A percentile compares a stretch with the other conserved stretches of the same genome.
Conservation (phyloP, 2,329 filamentous ascomycete genomes). For the Aspergillus persii region DNA sequence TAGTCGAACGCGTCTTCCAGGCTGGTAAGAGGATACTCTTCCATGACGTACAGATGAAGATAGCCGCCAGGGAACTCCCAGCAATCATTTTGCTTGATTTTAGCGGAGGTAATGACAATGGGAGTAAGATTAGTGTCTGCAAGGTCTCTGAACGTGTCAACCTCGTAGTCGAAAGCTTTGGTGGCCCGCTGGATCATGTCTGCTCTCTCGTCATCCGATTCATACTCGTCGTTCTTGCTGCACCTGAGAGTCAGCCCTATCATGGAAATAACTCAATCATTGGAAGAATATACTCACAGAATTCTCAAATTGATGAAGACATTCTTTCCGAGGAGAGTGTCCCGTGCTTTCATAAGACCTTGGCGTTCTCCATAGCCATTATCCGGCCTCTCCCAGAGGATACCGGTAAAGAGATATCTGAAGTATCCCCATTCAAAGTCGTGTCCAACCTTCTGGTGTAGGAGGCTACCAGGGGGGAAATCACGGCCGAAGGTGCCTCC, state of each 20-base stretch:
- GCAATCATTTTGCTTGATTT: background rate
- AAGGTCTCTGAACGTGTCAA: background rate
- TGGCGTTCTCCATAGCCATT: background rate
- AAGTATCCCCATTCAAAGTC: background rate
- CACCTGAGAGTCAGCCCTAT: background rate
- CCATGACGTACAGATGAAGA: background rate
- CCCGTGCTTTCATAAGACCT: background rate
- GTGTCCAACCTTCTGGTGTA: background rate
- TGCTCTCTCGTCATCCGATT: background rate
- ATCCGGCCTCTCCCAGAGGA: background rate
- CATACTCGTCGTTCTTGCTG: background rate
- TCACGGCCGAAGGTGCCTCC: background rate
- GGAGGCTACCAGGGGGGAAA: background rate
- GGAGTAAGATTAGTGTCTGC: background rate
- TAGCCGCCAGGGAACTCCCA: background rate
- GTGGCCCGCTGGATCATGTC: background rate
- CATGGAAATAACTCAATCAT: background rate
- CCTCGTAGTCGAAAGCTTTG: background rate
- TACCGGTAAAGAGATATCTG: background rate
- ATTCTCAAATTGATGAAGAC: background rate
- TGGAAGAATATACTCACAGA: background rate
- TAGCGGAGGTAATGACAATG: background rate
- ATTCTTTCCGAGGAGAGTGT: background rate
- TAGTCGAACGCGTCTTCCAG: background rate
- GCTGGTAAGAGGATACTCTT: background rate